Evolutionary conservation across 805 yeast species (phyloP).

Genomic region (Candida xiaguanensis): DNA sequence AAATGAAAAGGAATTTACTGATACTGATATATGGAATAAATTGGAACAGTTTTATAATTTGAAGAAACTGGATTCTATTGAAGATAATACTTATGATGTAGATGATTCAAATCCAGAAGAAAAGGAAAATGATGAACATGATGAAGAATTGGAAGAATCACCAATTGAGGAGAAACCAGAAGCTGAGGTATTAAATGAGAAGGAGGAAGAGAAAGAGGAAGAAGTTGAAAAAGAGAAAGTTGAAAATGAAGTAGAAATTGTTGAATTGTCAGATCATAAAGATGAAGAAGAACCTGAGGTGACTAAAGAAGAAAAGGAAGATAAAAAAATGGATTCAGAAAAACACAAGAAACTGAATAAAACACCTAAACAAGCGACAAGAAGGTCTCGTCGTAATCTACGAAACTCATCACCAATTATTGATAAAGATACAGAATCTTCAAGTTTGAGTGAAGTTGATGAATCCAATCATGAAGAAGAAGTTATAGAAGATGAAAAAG

Average conservation of each 20-base stretch:
- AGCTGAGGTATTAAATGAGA: constrained; percentile 8
- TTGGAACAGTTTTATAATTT: constrained; percentile 53
- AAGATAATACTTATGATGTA: constrained; percentile 17
- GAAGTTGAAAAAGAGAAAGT: constrained; percentile 10
- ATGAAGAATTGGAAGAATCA: constrained; percentile 4
- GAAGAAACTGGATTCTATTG: constrained; percentile 54
- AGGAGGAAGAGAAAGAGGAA: constrained; percentile 14
- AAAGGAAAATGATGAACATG: constrained; percentile 9
- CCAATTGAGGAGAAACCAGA: constrained; percentile 9
- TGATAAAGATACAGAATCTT: constrained; percentile 10
- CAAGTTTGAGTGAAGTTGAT: constrained; percentile 12
- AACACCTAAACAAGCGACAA: constrained; percentile 7
- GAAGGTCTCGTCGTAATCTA: constrained; percentile 9
- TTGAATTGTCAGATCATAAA: neutral
- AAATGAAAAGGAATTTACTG: constrained; percentile 29
- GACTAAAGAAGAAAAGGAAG: constrained; percentile 4
- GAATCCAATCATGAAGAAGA: constrained; percentile 9
- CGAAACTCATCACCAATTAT: constrained; percentile 4
- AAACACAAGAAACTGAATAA: constrained; percentile 4
- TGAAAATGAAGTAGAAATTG: constrained; percentile 12
- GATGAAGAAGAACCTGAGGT: constrained; percentile 12
- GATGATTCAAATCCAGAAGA: constrained; percentile 8
- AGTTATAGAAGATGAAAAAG: constrained; percentile 3
- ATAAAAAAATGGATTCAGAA: constrained; percentile 5
- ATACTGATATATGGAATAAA: constrained; percentile 56